Evolutionary conservation across 2,329 filamentous ascomycete species (phyloP).

Genomic region (Penicillium sp.): DNA sequence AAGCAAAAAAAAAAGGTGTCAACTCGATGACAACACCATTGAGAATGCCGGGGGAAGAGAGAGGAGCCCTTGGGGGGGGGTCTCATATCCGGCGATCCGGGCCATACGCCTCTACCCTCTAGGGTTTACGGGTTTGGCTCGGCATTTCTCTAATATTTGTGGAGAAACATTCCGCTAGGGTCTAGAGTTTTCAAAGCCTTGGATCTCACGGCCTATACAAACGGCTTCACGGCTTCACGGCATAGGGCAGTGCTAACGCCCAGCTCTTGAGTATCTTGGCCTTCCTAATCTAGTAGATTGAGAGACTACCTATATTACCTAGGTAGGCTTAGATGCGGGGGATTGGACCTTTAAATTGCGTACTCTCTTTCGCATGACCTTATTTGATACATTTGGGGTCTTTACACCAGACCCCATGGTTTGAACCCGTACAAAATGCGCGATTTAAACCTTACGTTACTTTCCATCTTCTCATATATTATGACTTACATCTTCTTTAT

Average conservation of each 20-base stretch:
- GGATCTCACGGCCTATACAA: neutral
- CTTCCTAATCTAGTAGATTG: neutral
- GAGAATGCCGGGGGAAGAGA: neutral
- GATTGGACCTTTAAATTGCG: neutral
- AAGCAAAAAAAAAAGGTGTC: neutral
- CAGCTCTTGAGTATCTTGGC: neutral
- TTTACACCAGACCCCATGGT: neutral
- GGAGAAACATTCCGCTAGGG: neutral
- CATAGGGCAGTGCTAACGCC: neutral
- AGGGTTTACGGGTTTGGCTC: slow-evolving; percentile 2
- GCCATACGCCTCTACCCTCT: neutral
- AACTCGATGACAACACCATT: slow-evolving; percentile 29
- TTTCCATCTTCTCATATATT: neutral
- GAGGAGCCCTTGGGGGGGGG: neutral
- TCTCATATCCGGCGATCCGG: slow-evolving; percentile 26
- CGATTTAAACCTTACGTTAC: neutral
- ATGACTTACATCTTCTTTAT: neutral
- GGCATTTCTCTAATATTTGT: slow-evolving; percentile 3
- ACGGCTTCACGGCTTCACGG: neutral
- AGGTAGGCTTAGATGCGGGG: neutral
- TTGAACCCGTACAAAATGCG: neutral
- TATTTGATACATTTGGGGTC: neutral
- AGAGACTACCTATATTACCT: neutral
- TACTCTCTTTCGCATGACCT: neutral
- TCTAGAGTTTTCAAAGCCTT: neutral